phyloP scores from a whole-genome alignment of 1,139 yeast species.

The Pneumocystis canis region DNA sequence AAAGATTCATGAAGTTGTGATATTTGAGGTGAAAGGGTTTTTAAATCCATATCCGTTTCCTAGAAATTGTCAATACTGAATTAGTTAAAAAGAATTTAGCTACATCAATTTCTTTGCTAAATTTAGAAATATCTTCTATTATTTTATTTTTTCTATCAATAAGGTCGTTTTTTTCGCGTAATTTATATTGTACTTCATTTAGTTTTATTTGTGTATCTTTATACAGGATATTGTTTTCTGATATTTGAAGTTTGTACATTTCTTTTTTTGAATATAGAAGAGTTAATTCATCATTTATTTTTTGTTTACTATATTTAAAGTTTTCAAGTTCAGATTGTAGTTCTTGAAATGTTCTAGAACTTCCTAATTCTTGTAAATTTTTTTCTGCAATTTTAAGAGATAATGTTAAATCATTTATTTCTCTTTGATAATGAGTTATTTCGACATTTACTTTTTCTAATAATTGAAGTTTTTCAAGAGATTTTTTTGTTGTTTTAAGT shows the following conservation, averaged over 20 bases:
- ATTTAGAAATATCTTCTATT: conserved; percentile 6
- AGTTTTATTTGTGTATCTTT: conserved; percentile 45
- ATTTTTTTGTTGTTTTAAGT: background rate
- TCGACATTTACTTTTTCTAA: conserved; percentile 28
- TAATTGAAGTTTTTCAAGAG: conserved; percentile 19
- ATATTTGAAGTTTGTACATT: conserved; percentile 32
- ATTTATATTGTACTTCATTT: conserved; percentile 33
- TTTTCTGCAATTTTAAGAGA: conserved; percentile 21
- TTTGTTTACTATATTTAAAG: conserved; percentile 33
- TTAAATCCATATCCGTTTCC: conserved; percentile 6
- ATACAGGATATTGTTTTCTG: conserved; percentile 37
- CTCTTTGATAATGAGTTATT: conserved; percentile 17
- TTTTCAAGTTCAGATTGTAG: conserved; percentile 37
- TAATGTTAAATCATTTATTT: conserved; percentile 15
- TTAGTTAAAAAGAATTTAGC: conserved; percentile 14
- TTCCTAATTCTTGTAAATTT: conserved; percentile 28
- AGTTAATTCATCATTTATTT: conserved; percentile 32
- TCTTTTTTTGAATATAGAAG: conserved; percentile 39
- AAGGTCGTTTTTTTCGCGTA: conserved; percentile 27
- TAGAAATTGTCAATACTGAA: conserved; percentile 1
- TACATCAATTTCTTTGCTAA: conserved; percentile 3
- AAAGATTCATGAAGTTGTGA: conserved; percentile 6
- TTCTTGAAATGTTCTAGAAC: conserved; percentile 32
- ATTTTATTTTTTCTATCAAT: conserved; percentile 20
- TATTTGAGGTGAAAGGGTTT: background rate